Percentiles rank a stretch among this genome's conserved stretches.
Evolutionary conservation across 495 filamentous ascomycete genomes (phyloP).

Genomic region (Parathielavia hyrcaniae): DNA sequence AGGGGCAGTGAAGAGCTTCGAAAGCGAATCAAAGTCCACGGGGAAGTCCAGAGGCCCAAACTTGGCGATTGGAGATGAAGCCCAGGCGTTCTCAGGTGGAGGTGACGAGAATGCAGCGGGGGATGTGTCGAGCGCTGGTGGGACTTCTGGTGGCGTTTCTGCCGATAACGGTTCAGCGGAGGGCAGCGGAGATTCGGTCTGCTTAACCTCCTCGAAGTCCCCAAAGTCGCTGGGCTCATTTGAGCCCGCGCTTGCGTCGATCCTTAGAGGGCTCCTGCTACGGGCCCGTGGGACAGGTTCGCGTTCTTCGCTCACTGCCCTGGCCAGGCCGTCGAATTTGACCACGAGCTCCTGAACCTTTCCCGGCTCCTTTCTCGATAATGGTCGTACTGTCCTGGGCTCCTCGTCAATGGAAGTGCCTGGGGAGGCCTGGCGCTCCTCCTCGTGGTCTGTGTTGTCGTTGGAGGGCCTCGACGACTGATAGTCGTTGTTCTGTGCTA

Average conservation of each 20-base stretch:
- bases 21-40: slow-evolving; percentile 38
- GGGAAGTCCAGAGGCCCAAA: slow-evolving; percentile 34
- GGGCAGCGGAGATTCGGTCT: slow-evolving; percentile 20
- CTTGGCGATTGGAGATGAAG: slow-evolving; percentile 19
- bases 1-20: slow-evolving; percentile 38
- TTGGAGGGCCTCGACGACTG: slow-evolving; percentile 39
- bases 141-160: neutral
- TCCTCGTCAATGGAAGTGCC: slow-evolving; percentile 53
- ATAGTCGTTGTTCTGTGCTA: slow-evolving; percentile 18
- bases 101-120: neutral
- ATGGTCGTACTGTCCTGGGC: slow-evolving; percentile 27
- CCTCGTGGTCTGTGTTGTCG: slow-evolving; percentile 37
- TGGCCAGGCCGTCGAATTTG: slow-evolving; percentile 43
- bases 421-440: slow-evolving; percentile 43
- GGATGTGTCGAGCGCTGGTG: neutral
- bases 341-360: slow-evolving; percentile 46
- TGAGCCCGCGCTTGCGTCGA: slow-evolving; percentile 13
- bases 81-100: neutral
- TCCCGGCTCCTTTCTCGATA: slow-evolving; percentile 30
- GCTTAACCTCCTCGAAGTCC: slow-evolving; percentile 48
- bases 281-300: slow-evolving; percentile 9
- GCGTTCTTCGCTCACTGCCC: slow-evolving; percentile 32
- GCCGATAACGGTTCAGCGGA: neutral
- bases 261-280: slow-evolving; percentile 17
- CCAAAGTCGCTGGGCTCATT: slow-evolving; percentile 44